Evolutionary conservation across 2,329 filamentous ascomycete genomes (phyloP).

Genomic region (Paraconiothyrium brasiliense): DNA sequence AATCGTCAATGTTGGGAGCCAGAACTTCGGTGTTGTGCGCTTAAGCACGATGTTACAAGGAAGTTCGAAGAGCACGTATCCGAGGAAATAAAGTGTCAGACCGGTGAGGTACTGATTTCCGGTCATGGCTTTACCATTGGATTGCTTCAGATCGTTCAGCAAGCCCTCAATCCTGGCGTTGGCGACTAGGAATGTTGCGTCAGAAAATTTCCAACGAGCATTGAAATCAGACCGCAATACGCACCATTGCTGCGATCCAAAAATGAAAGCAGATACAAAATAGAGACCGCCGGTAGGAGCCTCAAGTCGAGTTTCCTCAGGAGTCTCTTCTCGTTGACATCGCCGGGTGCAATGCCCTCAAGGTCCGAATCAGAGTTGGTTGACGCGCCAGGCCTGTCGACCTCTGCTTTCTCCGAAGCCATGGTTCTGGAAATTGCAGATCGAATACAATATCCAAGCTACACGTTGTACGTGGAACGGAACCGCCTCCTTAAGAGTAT

Average conservation of each 20-base stretch:
- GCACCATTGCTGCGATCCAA: constrained; percentile 51
- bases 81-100: constrained; percentile 71
- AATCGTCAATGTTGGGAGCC: constrained; percentile 59
- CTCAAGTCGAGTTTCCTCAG: constrained; percentile 64
- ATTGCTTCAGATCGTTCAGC: constrained; percentile 31
- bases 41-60: constrained; percentile 72
- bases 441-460: not conserved
- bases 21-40: constrained; percentile 62
- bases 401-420: constrained; percentile 36
- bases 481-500: constrained; percentile 19
- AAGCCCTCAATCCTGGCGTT: constrained; percentile 59
- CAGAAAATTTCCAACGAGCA: not conserved
- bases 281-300: constrained; percentile 54
- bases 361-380: constrained; percentile 38
- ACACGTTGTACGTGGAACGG: not conserved
- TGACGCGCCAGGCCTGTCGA: constrained; percentile 30
- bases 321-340: constrained; percentile 65
- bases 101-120: constrained; percentile 69
- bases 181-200: constrained; percentile 33
- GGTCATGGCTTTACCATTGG: constrained; percentile 33
- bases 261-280: constrained; percentile 53
- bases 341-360: constrained; percentile 26
- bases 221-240: not conserved
- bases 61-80: constrained; percentile 61
- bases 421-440: constrained; percentile 22